These are phyloP conservation scores for Coemansia furcata DNA, from an alignment of 192 early-diverging fungal species.

Conservation along the genomic window DNA sequence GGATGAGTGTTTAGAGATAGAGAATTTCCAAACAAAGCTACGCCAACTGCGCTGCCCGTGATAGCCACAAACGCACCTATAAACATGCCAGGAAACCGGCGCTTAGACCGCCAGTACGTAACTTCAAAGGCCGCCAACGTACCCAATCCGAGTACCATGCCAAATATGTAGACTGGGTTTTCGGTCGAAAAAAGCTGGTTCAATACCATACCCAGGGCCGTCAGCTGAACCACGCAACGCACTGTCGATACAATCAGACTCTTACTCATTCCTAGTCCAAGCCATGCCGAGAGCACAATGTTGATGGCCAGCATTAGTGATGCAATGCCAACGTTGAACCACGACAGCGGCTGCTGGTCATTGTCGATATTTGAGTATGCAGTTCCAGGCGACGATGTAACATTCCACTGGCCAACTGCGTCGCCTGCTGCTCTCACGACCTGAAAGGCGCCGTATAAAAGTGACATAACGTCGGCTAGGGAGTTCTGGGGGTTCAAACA, in stretches of 20 bases:
- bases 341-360: slow-evolving; percentile 14
- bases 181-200: slow-evolving; percentile 65
- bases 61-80: slow-evolving; percentile 50
- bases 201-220: slow-evolving; percentile 66
- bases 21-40: slow-evolving; percentile 33
- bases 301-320: slow-evolving; percentile 61
- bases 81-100: slow-evolving; percentile 73
- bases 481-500: neutral
- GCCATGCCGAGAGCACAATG: slow-evolving; percentile 56
- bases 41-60: slow-evolving; percentile 15
- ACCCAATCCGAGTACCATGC: slow-evolving; percentile 60
- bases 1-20: slow-evolving; percentile 70
- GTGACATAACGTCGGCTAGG: neutral
- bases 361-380: neutral
- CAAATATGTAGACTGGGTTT: slow-evolving; percentile 59
- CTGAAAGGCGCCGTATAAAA: neutral
- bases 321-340: slow-evolving; percentile 63
- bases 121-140: slow-evolving; percentile 66
- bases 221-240: slow-evolving; percentile 76
- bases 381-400: neutral
- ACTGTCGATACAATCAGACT: slow-evolving; percentile 65
- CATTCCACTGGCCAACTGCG: slow-evolving; percentile 14
- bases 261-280: slow-evolving; percentile 67
- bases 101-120: slow-evolving; percentile 67
- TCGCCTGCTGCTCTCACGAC: slow-evolving; percentile 6